Evolutionary conservation across 805 yeast species (phyloP), one percentile per base, ranked within the genome.

Genomic region (Metahyphopichia silvanorum): DNA sequence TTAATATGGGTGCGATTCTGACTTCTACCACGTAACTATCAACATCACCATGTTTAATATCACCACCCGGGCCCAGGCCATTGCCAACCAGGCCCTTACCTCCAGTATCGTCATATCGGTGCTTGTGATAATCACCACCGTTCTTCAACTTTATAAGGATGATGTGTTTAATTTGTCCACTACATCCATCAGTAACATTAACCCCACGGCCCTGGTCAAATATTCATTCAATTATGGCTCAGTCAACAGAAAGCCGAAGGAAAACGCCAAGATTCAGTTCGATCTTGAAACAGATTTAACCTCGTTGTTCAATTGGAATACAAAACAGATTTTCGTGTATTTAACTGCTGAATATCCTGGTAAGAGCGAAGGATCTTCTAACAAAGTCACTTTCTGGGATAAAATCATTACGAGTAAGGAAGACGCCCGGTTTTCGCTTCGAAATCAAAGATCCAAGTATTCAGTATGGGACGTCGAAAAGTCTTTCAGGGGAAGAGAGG

Each of bases 241-340:
- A 3, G 58, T 59, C 6, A 70, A 71, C 37, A 77, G 80, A 31
- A 73, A 69, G 43, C 80, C 85, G 31, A 88, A 82, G 61, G 95
- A 89, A 51, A 86, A 86, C 53, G 69, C 83, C 36, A 76, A 72
- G 46, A 56, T 88, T 24, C 61, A 63, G 9, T 88, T 93, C 49
- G 95, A 86, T 53, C 62, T 93, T 29, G 77, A 76, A 5, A 67
- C 70, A 1, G 96, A 91, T 57, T 67, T 91, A 40, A 54, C 85
- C 2, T 80, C 86, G 2, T 69, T 93, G 32, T 89, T 89, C 73
- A 88, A 84, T 58, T 91, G 97, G 96, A 93, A 91, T 61, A 93
- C 98, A 9, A 91, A 91, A 54, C 98, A 91, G 59, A 79, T 91
- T n/a, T 91, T 93, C 50, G 85, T 82, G 4, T 93, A 91, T 50